Percentiles rank a stretch among this genome's conserved stretches.
These are phyloP conservation scores for Pseudoperonospora humuli DNA, from an alignment of 352 stramenopile genomes.

Conservation along the genomic window DNA sequence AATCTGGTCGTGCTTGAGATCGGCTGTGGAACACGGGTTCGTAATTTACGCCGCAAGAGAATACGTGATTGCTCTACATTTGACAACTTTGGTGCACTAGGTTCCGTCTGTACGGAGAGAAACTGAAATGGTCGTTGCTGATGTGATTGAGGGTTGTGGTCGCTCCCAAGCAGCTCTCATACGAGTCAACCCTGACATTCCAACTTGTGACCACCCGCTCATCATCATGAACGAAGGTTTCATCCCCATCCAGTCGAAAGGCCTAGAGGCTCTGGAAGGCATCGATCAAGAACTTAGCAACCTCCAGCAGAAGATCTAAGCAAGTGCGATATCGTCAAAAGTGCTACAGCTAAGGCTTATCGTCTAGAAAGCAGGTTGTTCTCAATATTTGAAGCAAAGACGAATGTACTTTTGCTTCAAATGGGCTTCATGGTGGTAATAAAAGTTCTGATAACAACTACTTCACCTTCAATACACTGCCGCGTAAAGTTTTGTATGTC, in stretches of 20 bases:
- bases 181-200: constrained; percentile 68
- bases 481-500: neutral
- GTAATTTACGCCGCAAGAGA: constrained; percentile 2
- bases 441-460: no score
- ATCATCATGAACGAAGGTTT: constrained; percentile 38
- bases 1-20: constrained; percentile 79
- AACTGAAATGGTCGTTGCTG: constrained; percentile 73
- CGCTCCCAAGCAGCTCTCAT: constrained; percentile 49
- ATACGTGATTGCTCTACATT: neutral
- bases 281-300: constrained; percentile 38
- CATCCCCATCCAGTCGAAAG: constrained; percentile 41
- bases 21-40: constrained; percentile 64
- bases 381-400: no score
- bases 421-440: no score
- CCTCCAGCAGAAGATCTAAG: constrained; percentile 2
- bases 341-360: no score
- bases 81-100: constrained; percentile 17
- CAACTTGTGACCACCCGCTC: constrained; percentile 42
- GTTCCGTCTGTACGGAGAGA: constrained; percentile 74
- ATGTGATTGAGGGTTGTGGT: constrained; percentile 52
- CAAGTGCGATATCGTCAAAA: neutral
- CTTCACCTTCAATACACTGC: no score
- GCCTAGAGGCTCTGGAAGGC: constrained; percentile 42
- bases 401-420: no score
- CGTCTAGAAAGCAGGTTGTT: no score